phyloP scores from a whole-genome alignment of 2,329 filamentous ascomycete genomes.

The Whalleya microplaca region DNA sequence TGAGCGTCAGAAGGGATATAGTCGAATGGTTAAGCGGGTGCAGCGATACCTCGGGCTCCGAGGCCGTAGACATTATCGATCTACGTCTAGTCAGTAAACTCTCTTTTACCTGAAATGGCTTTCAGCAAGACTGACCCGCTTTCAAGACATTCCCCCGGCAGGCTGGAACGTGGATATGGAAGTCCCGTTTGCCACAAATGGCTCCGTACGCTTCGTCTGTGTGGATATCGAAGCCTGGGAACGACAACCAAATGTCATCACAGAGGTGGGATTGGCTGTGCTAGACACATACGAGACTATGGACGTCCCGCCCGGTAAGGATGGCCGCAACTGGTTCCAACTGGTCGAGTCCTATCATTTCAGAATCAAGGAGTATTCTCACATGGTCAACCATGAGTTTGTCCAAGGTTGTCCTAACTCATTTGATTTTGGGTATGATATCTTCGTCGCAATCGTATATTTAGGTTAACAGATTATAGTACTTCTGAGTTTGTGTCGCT shows the following conservation, averaged over 20 bases:
- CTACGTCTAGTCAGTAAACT: constrained; percentile 13
- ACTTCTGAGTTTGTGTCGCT: constrained; percentile 46
- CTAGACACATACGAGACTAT: constrained; percentile 69
- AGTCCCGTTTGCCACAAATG: constrained; percentile 51
- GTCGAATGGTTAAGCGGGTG: constrained; percentile 61
- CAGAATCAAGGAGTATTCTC: constrained; percentile 69
- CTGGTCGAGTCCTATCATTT: constrained; percentile 75
- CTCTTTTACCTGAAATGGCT: background rate
- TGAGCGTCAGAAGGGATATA: constrained; percentile 54
- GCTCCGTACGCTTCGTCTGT: constrained; percentile 70
- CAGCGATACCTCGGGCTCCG: constrained; percentile 75
- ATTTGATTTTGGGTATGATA: constrained; percentile 75
- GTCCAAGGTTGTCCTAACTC: constrained; percentile 72
- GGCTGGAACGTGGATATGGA: constrained; percentile 45
- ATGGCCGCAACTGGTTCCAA: constrained; percentile 68
- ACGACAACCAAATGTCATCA: constrained; percentile 65
- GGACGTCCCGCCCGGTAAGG: constrained; percentile 59
- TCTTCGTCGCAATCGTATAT: background rate
- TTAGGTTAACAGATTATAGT: constrained; percentile 35
- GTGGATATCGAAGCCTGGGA: constrained; percentile 88
- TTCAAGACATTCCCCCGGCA: constrained; percentile 32
- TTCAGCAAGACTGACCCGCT: constrained; percentile 5
- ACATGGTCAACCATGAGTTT: constrained; percentile 69
- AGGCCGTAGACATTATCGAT: background rate
- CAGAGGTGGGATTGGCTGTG: constrained; percentile 83